Base-by-base conservation (phyloP, 495 filamentous ascomycete species). In the Penicillium crystallinum region DNA sequence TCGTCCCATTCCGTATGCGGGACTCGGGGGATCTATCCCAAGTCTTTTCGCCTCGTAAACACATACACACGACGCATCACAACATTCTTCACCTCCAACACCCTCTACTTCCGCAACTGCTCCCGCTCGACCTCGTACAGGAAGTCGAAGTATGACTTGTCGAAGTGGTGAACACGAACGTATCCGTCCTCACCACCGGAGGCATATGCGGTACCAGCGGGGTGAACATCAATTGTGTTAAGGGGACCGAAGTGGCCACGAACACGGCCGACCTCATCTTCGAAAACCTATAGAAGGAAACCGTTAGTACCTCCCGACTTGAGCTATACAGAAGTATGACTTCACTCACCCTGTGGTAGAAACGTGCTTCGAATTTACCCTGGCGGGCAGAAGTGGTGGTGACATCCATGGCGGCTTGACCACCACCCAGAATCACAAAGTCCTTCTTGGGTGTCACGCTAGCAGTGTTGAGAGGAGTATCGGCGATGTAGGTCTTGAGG, bases 371-470 rank as follows among this genome's bases (percentile, higher is more conserved):
- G 78, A 98, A 98, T 73, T 97, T 97, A 70, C 93, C 93, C 73
- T 97, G 93, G 42, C 93, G 81, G 10, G 89, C 83, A 23, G 85
- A 85, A 35, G 93, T 98, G 15, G 88, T 95, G n/a, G 93, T 98
- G 69, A 98, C 93, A 71, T 97, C 93, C 89, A 96, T 96, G 61
- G 93, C 93, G 50, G 92, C 93, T 73, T 98, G 93, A 53, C 93
- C 93, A 78, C 93, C 93, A 55, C 93, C 93, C 18, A 98, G 85
- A 64, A 98, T 93, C 37, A 97, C 90, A 63, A 88, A 98, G 62
- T 96, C 90, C 74, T 97, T 97, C 73, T 91, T 91, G 10, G 88
- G 83, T 30, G 91, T 96, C 53, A 98, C 91, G 49, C 84, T 82
- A 57, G 95, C 93, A 62, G 84, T 90, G 81, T 97, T 97, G 52